Evolutionary conservation across 2,329 filamentous ascomycete genomes (phyloP), one percentile per base, ranked within the genome.

Genomic region (Scorias spongiosa): DNA sequence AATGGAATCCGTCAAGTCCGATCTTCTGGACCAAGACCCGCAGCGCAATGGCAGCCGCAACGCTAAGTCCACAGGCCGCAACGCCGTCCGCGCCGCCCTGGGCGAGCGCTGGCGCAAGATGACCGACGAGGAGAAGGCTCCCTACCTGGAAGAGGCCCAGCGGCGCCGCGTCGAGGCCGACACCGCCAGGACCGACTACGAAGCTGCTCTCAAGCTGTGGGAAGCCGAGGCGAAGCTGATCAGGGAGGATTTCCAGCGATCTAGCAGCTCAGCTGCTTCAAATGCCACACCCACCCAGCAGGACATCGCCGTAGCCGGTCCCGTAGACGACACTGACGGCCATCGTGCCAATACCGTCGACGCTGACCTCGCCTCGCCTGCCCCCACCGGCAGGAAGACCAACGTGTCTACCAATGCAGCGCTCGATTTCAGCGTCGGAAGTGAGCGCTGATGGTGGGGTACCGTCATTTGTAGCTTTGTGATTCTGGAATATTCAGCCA

Each of bases 41-140:
- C 11, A 15, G 15, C 12, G 32, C 9, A 36, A 9, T 9, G 15
- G 32, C 9, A 80, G 81, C 51, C 67, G 78, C 1, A 71, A 75
- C 38, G 78, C 81, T 6, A 93, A 86, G 53, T 26, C 20, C 20
- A 74, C 73, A 2, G 66, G 70, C 2, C 71, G 75, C 37, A 72
- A 79, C 54, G 85, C 93, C 56, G 83, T 96, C 44, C 83, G 91
- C 29, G 76, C 80, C 42, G 85, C 87, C 59, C 76, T 91, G 9
- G 88, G 88, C 26, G 81, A 82, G 57, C 88, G 91, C 80, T 98
- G 91, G 91, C 84, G 82, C 53, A 81, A 84, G 41, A 78, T 84
- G 0, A 64, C 71, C 1, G 70, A 77, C 5, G 82, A 83, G 39
- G 74, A 78, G 52, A 84, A 81, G 56, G 72, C 74, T 57, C 88